A percentile compares a stretch with the other conserved stretches of the same genome.
Evolutionary conservation across 306 rosid genomes (phyloP).

Genomic region (Citrullus mucosospermus): DNA sequence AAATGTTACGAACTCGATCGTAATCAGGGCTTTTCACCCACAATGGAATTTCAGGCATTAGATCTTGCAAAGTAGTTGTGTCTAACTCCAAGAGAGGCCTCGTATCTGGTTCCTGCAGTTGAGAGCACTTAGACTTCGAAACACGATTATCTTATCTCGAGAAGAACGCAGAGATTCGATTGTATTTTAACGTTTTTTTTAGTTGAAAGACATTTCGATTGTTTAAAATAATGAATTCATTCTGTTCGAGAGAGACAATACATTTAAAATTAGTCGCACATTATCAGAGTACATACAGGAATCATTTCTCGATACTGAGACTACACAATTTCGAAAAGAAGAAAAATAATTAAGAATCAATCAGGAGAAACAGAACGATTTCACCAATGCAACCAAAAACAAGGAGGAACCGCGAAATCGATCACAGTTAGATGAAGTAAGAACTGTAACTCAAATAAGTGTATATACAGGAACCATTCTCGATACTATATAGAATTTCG

Average conservation of each 20-base stretch:
- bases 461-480: neutral
- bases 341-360: neutral
- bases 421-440: too few species aligned
- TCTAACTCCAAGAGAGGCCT: conserved; percentile 69
- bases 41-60: conserved; percentile 66
- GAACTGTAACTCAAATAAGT: neutral
- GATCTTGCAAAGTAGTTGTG: conserved; percentile 50
- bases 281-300: neutral
- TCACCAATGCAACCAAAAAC: neutral
- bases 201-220: neutral
- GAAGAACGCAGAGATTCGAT: neutral
- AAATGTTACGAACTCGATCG: conserved; percentile 56
- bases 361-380: neutral
- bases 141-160: neutral
- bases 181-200: neutral
- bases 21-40: conserved; percentile 83
- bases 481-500: neutral
- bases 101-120: conserved; percentile 53
- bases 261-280: neutral
- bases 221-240: neutral
- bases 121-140: conserved; percentile 4
- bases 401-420: neutral
- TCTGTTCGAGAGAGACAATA: neutral
- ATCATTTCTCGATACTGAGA: neutral
- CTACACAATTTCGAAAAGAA: neutral